A percentile compares a stretch with the other conserved stretches of the same genome.
phyloP scores from a whole-genome alignment of 2,329 filamentous ascomycete species.

The Chaetomium sp. region DNA sequence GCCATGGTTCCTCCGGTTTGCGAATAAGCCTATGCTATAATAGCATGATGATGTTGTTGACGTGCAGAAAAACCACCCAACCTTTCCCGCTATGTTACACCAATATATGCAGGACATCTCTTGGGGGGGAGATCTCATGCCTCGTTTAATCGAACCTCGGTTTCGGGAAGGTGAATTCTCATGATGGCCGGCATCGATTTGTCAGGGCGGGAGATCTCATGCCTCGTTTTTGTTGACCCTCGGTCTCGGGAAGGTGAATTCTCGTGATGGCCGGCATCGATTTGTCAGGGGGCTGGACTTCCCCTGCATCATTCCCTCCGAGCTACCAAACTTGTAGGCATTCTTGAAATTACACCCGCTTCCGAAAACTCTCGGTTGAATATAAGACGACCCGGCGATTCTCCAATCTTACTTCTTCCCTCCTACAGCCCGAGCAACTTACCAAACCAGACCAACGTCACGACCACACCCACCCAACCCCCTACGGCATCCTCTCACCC shows the following conservation, averaged over 20 bases:
- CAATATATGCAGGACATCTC: background rate
- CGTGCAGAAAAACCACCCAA: background rate
- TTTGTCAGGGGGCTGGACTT: too few species aligned
- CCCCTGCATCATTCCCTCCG: background rate
- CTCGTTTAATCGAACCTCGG: background rate
- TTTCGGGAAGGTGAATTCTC: background rate
- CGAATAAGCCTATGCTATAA: background rate
- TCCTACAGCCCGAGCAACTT: background rate
- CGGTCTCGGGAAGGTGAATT: too few species aligned
- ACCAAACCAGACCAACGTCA: background rate
- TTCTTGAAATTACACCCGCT: background rate
- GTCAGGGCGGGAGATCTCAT: too few species aligned
- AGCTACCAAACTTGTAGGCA: background rate
- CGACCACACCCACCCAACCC: background rate
- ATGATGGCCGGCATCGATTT: background rate
- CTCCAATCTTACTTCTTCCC: background rate
- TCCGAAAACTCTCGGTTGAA: background rate
- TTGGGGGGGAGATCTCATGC: background rate
- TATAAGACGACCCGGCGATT: background rate
- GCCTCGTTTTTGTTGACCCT: background rate
- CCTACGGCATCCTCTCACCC: conserved; percentile 27
- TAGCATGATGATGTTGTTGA: background rate
- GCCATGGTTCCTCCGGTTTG: background rate
- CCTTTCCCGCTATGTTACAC: background rate
- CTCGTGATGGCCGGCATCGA: background rate